Evolutionary conservation across 1,284 basidiomycete genomes (phyloP).

Genomic region (Takashimella koratensis): DNA sequence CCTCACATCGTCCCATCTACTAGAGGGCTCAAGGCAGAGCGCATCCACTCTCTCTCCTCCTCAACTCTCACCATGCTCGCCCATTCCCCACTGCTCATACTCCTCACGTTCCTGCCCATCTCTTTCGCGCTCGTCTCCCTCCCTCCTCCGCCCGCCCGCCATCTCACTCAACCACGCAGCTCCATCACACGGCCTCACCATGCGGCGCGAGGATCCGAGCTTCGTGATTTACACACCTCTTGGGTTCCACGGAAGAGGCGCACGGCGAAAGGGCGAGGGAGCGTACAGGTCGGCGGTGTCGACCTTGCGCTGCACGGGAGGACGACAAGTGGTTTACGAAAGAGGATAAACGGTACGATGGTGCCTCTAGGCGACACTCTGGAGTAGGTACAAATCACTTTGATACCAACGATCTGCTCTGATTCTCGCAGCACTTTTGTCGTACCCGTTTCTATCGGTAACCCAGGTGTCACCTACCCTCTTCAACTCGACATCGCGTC

Average conservation of each 20-base stretch:
- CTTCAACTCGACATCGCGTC: conserved; percentile 44
- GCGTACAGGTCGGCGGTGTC: conserved; percentile 5
- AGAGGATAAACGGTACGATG: conserved; percentile 7
- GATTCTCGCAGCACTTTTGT: conserved; percentile 31
- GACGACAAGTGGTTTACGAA: not conserved
- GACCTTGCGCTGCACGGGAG: conserved; percentile 2
- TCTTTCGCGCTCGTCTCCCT: not conserved
- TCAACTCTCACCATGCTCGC: not conserved
- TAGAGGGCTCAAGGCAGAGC: not conserved
- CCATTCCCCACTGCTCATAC: not conserved
- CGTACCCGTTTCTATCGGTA: conserved; percentile 37
- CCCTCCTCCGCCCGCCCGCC: too few relatives aligned
- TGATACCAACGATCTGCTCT: not conserved
- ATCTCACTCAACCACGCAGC: not conserved
- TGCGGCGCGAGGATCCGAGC: not conserved
- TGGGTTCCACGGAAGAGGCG: not conserved
- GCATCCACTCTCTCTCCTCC: not conserved
- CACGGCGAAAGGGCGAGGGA: not conserved
- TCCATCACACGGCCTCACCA: not conserved
- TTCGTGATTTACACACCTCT: not conserved
- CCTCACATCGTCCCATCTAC: not conserved
- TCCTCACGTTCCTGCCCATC: not conserved
- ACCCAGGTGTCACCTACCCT: conserved; percentile 35
- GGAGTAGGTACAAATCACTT: conserved; percentile 2
- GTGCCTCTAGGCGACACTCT: conserved; percentile 5